Percentiles rank a stretch among this genome's conserved stretches.
Evolutionary conservation across 768 basidiomycete genomes (phyloP).

Genomic region (Kwoniella bestiolae): DNA sequence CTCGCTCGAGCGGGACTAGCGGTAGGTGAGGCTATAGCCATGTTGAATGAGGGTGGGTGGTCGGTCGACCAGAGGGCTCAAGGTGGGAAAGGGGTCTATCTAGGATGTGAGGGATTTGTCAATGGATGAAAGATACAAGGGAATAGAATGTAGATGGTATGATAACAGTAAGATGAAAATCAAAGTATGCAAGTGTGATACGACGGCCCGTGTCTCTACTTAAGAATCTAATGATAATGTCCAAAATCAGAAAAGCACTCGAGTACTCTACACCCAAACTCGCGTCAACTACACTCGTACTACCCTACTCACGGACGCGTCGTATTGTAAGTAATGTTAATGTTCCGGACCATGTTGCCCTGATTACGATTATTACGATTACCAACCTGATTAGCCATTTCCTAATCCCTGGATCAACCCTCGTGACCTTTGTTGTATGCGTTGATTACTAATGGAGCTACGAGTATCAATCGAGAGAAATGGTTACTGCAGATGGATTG

Average conservation of each 20-base stretch:
- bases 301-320: neutral
- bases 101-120: too few species aligned
- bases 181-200: neutral
- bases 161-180: neutral
- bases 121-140: neutral
- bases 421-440: neutral
- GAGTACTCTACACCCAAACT: neutral
- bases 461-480: neutral
- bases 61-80: too few species aligned
- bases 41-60: neutral
- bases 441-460: too few species aligned
- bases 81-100: too few species aligned
- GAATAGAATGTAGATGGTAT: neutral
- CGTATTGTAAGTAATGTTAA: neutral
- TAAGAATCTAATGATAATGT: neutral
- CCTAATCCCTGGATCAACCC: neutral
- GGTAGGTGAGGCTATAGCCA: slow-evolving; percentile 9
- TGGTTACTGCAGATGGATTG: too few species aligned
- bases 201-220: neutral
- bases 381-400: slow-evolving; percentile 11
- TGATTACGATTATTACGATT: slow-evolving; percentile 7
- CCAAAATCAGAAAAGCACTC: neutral
- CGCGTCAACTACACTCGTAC: slow-evolving; percentile 9
- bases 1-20: slow-evolving; percentile 21
- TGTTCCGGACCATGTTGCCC: slow-evolving; percentile 3